Evolutionary conservation across 2,329 filamentous ascomycete genomes (phyloP), one percentile per base, ranked within the genome.

Genomic region (Aspergillus sp.): DNA sequence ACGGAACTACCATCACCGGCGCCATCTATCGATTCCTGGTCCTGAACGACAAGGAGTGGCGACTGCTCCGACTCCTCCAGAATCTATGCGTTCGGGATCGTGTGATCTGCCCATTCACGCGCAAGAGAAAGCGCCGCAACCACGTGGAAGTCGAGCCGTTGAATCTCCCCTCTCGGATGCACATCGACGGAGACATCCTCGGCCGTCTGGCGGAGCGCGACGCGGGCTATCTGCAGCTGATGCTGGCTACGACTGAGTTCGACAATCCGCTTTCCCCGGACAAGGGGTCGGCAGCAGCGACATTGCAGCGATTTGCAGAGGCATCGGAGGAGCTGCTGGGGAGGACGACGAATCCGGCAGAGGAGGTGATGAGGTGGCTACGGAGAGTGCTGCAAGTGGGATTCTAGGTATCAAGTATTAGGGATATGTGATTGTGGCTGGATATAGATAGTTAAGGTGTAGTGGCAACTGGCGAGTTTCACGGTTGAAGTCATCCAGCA

Each of bases 21-120:
- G 75, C 78, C 0, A 48, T 88, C 15, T 74, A 75, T 40, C 74
- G 81, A 35, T 80, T 95, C 45, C 72, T 72, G 1, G 60, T 88
- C 10, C 60, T 96, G 1, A 63, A 69, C 7, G 48, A 71, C 12
- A 58, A 72, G 2, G 71, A 79, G 5, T 82, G 80, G 74, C 68
- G 70, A 5, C 65, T 93, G 3, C 66, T 96, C 4, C 71, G 72
- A 36, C 76, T 89, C 41, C 52, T 95, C 1, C 80, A 93, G 49
- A 80, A 81, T 37, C 53, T 93, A 29, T 76, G 74, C 16, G 55
- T 69, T 29, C 54, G 58, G 15, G 71, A 68, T 15, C 48, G 55
- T 5, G 42, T 51, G 3, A 55, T 77, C 8, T 75, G 67, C 36
- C 69, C 73, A 3, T 74, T 72, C 39, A 55, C 55, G 2, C 54